Evolutionary conservation across 352 stramenopile species (phyloP).

Genomic region (Globisporangium nagaii): DNA sequence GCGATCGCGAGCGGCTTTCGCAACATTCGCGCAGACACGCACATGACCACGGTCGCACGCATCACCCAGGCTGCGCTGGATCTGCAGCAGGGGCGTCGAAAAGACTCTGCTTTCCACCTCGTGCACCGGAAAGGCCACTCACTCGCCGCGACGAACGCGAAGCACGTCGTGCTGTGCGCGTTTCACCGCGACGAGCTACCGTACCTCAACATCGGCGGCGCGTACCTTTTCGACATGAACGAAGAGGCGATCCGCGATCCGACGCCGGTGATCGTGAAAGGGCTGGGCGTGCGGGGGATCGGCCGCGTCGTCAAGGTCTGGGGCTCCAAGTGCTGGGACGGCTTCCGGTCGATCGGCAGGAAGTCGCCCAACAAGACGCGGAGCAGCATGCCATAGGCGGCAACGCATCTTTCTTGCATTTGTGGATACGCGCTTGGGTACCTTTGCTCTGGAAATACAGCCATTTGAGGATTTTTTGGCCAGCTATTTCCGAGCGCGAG

Average conservation of each 20-base stretch:
- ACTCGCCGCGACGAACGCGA: conserved; percentile 11
- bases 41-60: conserved; percentile 29
- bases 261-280: conserved; percentile 47
- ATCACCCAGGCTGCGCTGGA: conserved; percentile 17
- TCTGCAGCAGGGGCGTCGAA: conserved; percentile 13
- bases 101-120: neutral
- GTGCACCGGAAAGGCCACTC: conserved; percentile 1
- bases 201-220: conserved; percentile 29
- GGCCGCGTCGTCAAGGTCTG: conserved; percentile 13
- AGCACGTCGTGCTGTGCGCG: conserved; percentile 38
- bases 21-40: conserved; percentile 29
- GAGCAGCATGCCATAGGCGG: conserved; percentile 9
- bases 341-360: conserved; percentile 3
- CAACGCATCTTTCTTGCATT: neutral
- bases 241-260: conserved; percentile 19
- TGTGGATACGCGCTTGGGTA: neutral
- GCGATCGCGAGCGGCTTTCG: conserved; percentile 44
- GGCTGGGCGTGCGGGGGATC: conserved; percentile 37
- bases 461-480: no score
- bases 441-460: neutral
- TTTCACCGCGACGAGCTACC: conserved; percentile 65
- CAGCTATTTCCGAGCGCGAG: no score
- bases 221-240: conserved; percentile 30
- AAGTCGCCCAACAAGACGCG: neutral
- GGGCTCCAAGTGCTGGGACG: conserved; percentile 8